Base-by-base conservation (phyloP, 257 asterid genomes). In the Solanum sejunctum region DNA sequence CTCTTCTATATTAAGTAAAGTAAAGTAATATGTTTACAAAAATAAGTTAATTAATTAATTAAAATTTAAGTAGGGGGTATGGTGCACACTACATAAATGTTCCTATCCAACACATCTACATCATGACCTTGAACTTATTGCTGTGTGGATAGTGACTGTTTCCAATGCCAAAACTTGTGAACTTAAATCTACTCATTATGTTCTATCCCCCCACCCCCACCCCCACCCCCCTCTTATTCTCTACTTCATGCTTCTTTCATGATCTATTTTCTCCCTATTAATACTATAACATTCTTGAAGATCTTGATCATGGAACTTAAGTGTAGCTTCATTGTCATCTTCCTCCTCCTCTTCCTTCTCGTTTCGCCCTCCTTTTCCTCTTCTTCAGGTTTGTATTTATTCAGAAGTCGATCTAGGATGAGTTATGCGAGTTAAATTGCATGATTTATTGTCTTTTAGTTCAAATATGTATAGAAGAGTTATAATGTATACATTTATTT, bases 101-200 rank as follows among this genome's bases (percentile, higher is more conserved):
- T 86, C 87, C 94, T 86, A 84, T 90, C 89, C 87, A 87, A 63
- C 95, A 83, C 86, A 87, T 91, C 94, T 58, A 84, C 88, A 86
- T 90, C 92, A 77, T 61, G 82, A 87, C 94, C 93, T 89, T 69
- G 88, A 86, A 86, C 85, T 90, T 80, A 91, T 91, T 86, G 97
- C 93, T 92, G 97, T 90, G 88, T 80, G 56, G 94, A 93, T 86
- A 61, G 84, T 61, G 93, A 93, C 85, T 39, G 82, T 89, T 84
- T 87, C 89, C 85, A 86, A 89, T 89, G 52, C 89, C 86, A 82
- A 86, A 84, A 49, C 80, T 64, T 80, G 73, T 82, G 82, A 87
- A 84, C 20, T 79, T 70, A 28, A 12, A 45, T 72, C 36, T 21
- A 73, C 81, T 45, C 81, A 73, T 71, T 16, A 10, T 21, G 81